Percentiles rank a stretch among this genome's conserved stretches.
Conservation (phyloP, 352 stramenopile species). For the Pythium scleroteichum region DNA sequence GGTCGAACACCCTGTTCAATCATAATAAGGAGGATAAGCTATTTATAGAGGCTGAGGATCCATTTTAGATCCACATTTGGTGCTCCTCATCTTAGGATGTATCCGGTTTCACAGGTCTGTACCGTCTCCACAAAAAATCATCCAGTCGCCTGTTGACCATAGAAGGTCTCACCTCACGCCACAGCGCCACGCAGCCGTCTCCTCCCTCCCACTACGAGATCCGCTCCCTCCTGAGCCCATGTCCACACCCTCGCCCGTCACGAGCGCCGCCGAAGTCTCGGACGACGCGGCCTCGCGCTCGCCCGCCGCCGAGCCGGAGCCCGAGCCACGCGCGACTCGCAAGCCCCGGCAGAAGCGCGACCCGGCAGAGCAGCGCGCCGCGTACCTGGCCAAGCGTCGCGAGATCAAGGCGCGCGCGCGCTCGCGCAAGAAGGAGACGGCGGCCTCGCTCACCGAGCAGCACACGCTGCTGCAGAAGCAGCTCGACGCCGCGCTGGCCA, state of each 20-base stretch:
- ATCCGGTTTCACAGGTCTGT: no score
- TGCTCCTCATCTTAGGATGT: neutral
- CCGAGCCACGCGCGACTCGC: neutral
- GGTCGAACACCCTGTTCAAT: neutral
- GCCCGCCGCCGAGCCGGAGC: neutral
- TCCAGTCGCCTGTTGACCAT: no score
- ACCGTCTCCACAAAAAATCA: no score
- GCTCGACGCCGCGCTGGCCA: neutral
- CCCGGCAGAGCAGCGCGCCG: constrained; percentile 8
- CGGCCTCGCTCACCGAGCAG: constrained; percentile 3
- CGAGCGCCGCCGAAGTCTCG: constrained; percentile 1
- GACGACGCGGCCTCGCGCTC: constrained; percentile 2
- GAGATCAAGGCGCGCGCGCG: constrained; percentile 12
- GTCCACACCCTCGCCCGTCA: constrained; percentile 3
- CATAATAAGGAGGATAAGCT: neutral
- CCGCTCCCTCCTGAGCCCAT: neutral
- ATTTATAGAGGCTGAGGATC: no score
- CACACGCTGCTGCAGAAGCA: constrained; percentile 15
- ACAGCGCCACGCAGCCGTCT: no score
- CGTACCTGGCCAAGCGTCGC: constrained; percentile 15
- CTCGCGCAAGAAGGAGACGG: neutral
- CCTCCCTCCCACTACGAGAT: neutral
- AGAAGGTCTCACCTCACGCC: no score
- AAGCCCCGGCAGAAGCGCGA: neutral
- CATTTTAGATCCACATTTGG: neutral